Percentiles rank a stretch among this genome's conserved stretches.
phyloP scores from a whole-genome alignment of 2,329 filamentous ascomycete species.

The Dothideomycetidae sp. region DNA sequence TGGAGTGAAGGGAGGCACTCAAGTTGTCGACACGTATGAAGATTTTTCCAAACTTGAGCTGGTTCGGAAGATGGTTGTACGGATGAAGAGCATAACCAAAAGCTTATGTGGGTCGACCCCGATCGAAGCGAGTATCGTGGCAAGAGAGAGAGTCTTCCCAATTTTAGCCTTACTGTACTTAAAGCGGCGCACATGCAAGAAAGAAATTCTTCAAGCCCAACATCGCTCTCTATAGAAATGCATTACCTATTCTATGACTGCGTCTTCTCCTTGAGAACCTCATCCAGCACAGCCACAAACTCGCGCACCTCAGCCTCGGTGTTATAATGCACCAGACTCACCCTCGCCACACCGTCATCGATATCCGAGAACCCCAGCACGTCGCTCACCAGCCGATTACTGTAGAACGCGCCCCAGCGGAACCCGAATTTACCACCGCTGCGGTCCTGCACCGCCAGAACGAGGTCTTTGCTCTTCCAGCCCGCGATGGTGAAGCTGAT shows the following conservation, averaged over 20 bases:
- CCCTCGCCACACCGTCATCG: slow-evolving; percentile 49
- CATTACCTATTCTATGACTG: too few species aligned
- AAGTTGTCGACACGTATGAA: slow-evolving; percentile 1
- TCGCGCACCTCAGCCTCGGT: slow-evolving; percentile 46
- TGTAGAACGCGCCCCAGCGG: slow-evolving; percentile 56
- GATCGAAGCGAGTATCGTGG: too few species aligned
- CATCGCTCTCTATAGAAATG: too few species aligned
- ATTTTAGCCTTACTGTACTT: too few species aligned
- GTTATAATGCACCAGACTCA: slow-evolving; percentile 64
- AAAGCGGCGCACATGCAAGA: too few species aligned
- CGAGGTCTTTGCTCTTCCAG: slow-evolving; percentile 41
- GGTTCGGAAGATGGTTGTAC: too few species aligned
- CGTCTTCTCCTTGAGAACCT: slow-evolving; percentile 24
- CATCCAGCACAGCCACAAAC: slow-evolving; percentile 40
- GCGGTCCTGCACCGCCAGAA: slow-evolving; percentile 46
- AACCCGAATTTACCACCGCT: slow-evolving; percentile 42
- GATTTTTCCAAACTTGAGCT: slow-evolving; percentile 3
- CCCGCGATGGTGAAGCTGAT: slow-evolving; percentile 53
- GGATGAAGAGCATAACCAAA: too few species aligned
- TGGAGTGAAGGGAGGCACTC: slow-evolving; percentile 23
- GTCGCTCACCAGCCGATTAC: slow-evolving; percentile 45
- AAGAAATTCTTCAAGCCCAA: too few species aligned
- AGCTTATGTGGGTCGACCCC: too few species aligned
- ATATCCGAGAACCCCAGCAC: slow-evolving; percentile 38
- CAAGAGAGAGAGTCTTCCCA: too few species aligned